Evolutionary conservation across 768 basidiomycete species (phyloP), one percentile per base, ranked within the genome.

Genomic region (Dacryopinax primogenitus): DNA sequence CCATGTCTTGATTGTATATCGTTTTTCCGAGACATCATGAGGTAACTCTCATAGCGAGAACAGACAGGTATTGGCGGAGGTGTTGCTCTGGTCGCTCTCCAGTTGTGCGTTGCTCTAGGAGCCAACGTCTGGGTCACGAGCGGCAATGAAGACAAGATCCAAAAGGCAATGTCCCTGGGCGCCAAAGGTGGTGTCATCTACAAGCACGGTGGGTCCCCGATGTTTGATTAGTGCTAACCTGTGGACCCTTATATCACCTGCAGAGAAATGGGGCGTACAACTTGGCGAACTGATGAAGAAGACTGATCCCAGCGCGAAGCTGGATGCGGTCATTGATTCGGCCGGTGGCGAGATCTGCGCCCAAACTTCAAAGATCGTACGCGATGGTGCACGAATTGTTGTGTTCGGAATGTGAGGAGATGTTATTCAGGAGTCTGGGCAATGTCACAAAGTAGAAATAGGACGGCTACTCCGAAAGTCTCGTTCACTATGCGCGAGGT

Each of bases 51-150:
- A 30, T 35, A 2, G 7, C 30, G 11, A 23, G 15, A 33, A 28
- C 44, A 68, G 68, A 89, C 88, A 0, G 89, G 89, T 18, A 83
- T 88, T 45, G 89, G 90, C 26, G 90, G 90, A 21, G 90, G 91
- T 13, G 91, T 93, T 37, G 91, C 91, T 0, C 78, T 92, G 32
- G 69, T 83, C 39, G 85, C 87, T 0, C 74, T 92, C 66, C 90
- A 93, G 72, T 74, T 92, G 9, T 87, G 84, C 71, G 70, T 90
- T 2, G 89, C 87, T 0, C 80, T 80, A 64, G 87, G 90, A 32
- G 86, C 88, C 0, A 81, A 81, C 34, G 88, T 92, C n/a, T 92
- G 85, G 73, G 88, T 92, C 26, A 88, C 91, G 2, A 89, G 87
- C 67, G 82, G 87, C 9, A 83, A 74, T 47, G 77, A 79, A 30